Base-by-base conservation (phyloP, 2,329 filamentous ascomycete species). In the Fusarium tupiense region DNA sequence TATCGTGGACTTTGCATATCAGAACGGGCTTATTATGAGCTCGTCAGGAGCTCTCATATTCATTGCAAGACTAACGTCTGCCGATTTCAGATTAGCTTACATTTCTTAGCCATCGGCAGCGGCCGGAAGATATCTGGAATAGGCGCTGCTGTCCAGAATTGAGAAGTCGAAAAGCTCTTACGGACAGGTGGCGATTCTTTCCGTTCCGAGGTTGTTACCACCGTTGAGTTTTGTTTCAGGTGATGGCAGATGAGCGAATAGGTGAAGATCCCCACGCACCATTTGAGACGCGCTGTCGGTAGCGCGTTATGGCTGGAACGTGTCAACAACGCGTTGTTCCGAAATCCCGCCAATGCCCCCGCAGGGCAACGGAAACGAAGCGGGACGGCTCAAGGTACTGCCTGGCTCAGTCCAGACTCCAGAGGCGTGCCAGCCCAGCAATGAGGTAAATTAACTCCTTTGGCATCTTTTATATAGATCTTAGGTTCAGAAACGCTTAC, bases 211-310 rank as follows among this genome's bases (percentile, higher is more conserved):
- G 2, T 22, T 6, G n/a, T 43, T 22, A 33, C 13, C 3, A 43
- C 2, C 22, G 24, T 38, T 17, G 8, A 35, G 26, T 41, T 22
- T 19, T 19, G 20, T 22, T 16, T 31, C 20, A 2, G 14, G 31
- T 7, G 40, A 46, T 60, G 19, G 16, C 24, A 12, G 5, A 31
- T 49, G 20, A 61, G 26, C 64, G 61, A 69, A 68, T 69, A 44
- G 46, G 19, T 24, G 35, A 56, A 4, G 29, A n/a, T 49, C 57
- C 67, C 65, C 61, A 59, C 41, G 41, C 54, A 66, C 61, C 46
- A 69, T 38, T 37, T 29, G 33, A n/a, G 20, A 38, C 31, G 49
- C 40, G 43, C 4, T 14, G 10, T 22, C 9, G 10, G 22, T 24
- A 35, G 49, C 49, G 31, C 17, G n/a, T 35, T 37, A 8, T 35